Base-by-base conservation (phyloP, 495 filamentous ascomycete species). In the Penicillium robsamsonii region DNA sequence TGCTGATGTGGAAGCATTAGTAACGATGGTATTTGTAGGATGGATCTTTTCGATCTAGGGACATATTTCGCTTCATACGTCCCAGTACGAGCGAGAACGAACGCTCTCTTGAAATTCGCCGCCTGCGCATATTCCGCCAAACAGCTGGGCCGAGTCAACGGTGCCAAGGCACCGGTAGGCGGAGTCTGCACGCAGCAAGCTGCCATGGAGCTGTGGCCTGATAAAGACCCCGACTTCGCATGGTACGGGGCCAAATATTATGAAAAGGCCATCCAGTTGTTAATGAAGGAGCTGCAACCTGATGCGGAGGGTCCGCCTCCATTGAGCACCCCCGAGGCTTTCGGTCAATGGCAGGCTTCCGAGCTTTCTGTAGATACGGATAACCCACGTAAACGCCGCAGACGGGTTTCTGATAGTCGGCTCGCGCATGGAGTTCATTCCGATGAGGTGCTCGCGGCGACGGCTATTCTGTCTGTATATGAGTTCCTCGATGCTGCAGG, bases 41-140 rank as follows among this genome's bases (percentile, higher is more conserved):
- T 86, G 84, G 84, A 85, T 59, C 70, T 86, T 1, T 86, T 83
- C 57, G 84, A 87, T 60, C 70, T 81, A 11, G 78, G 76, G 9
- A 79, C 74, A 8, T 86, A 84, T 65, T 87, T 87, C 50, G 75
- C 81, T 12, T 81, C 79, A 11, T 74, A 80, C 55, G 79, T 86
- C 12, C 84, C 84, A 0, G 79, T 84, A 0, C 75, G 79, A 59
- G 79, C 84, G 20, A 64, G 77, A 30, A 73, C 73, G 2, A 85
- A 84, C 54, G 79, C 81, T 7, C 70, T 87, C 9, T 64, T 86
- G 30, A 80, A 82, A 57, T 83, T 82, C 59, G 80, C 84, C 7
- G 81, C 83, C 11, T 81, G 81, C 56, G 83, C 84, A 27, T 81
- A 82, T 57, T 78, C 83, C 6, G 84, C 83, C 17, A 87, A 86